Base-by-base conservation (phyloP, 2,329 filamentous ascomycete genomes). In the Claviceps citrina region DNA sequence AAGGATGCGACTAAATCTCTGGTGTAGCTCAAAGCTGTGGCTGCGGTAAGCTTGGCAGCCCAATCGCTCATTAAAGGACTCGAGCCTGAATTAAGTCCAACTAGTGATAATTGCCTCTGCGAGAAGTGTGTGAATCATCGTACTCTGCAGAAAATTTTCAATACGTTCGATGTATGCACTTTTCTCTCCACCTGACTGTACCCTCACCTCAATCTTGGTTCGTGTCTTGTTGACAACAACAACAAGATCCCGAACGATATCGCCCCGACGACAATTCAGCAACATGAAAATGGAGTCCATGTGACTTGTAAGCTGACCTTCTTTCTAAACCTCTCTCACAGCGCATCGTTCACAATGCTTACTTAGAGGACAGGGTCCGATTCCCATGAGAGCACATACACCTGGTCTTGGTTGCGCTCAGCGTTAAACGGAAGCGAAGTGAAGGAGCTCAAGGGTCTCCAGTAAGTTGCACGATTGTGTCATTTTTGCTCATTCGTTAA, bases 361-460 rank as follows among this genome's bases (percentile, higher is more conserved):
- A 39, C n/a, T 6, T 3, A 12, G 16, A 38, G 8, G 18, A 16
- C n/a, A 84, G 80, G 80, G 79, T 69, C 70, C 44, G 78, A 82
- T 53, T 67, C 66, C 1, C 86, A 93, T 56, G 53, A 65, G 33
- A 86, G 82, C 58, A 58, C 65, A 19, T 93, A 86, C 53, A 54
- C 66, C 1, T 78, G 71, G 67, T 64, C 63, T 84, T 42, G 50
- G 64, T 41, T 58, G 58, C 38, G 37, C 22, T 38, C 46, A 8
- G 44, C 43, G 5, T 26, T 48, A 7, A 33, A 36, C 13, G 34
- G 35, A 5, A 10, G 22, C 68, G 76, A 51, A 51, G 61, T 15
- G 50, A 54, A 34, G 47, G 55, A 24, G 47, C 59, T 43, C 44
- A 40, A 19, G 12, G 38, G 35, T 9, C 28, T 43, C 18, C 30